Evolutionary conservation across 306 rosid genomes (phyloP), one percentile per base, ranked within the genome.

Genomic region (Prunus padus): DNA sequence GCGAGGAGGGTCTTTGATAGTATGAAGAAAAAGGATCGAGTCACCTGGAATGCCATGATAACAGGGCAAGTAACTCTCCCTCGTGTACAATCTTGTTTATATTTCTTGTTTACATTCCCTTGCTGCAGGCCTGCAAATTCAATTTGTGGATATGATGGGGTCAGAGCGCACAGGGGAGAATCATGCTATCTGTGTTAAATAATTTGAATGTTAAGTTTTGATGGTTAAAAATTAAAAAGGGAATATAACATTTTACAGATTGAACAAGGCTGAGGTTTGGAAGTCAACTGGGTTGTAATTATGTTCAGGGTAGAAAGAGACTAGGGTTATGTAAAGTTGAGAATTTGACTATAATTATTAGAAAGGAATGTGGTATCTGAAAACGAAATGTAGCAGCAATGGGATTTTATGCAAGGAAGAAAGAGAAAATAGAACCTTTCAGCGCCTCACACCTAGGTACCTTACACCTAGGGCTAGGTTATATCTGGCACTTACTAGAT

Each of bases 41-140:
- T 91, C 67, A 87, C 95, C 2, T 94, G 98, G 98, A 94, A 94
- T 87, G 90, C 98, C 74, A 83, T 87, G 83, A 91, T 94, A 71
- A 79, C 97, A 22, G 96, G 96, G 98, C 87, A 80, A 82, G 91
- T 75, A 42, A 0, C 65, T 72, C 64, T 45, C 37, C n/a, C 56
- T 59, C 64, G 1, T 23, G 30, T 57, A 10, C 30, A 57, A 4
- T 12, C 30, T 57, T 23, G 5, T 2, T 57, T 57, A 57, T 25
- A 57, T 23, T 57, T 57, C 18, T 12, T 11, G 61, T 25, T 23
- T 22, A 22, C 23, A 67, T 7, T 67, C 26, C 55, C 54, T 6
- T 12, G 12, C 54, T 44, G 37, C 42, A 25, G 33, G 42, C 42
- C 72, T 68, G 19, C 56, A 46, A 40, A 19, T 28, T 56, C 30